These are phyloP conservation scores for Penicillium subrubescens DNA, from an alignment of 495 filamentous ascomycete genomes.

Conservation along the genomic window DNA sequence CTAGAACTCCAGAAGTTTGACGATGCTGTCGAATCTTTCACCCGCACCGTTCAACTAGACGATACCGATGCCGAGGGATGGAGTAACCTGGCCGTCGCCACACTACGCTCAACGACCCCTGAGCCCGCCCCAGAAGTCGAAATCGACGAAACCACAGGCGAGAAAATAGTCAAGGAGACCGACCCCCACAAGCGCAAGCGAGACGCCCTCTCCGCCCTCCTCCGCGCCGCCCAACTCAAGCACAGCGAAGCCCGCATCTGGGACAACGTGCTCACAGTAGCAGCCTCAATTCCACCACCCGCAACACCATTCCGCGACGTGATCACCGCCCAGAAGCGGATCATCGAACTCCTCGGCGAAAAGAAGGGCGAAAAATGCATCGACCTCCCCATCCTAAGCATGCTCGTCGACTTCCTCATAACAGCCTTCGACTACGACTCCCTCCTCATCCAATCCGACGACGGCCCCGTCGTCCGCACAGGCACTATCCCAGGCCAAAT, in stretches of 20 bases:
- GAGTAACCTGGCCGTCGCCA: slow-evolving; percentile 88
- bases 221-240: slow-evolving; percentile 78
- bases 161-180: slow-evolving; percentile 28
- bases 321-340: slow-evolving; percentile 65
- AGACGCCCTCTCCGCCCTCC: slow-evolving; percentile 80
- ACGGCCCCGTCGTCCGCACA: slow-evolving; percentile 38
- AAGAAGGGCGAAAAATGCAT: slow-evolving; percentile 74
- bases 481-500: slow-evolving; percentile 56
- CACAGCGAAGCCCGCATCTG: slow-evolving; percentile 86
- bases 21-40: slow-evolving; percentile 84
- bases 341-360: slow-evolving; percentile 73
- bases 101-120: slow-evolving; percentile 55
- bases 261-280: slow-evolving; percentile 91
- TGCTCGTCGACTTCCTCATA: slow-evolving; percentile 71
- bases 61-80: slow-evolving; percentile 89
- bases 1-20: slow-evolving; percentile 75
- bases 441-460: slow-evolving; percentile 31
- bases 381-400: slow-evolving; percentile 69
- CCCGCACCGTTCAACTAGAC: slow-evolving; percentile 75
- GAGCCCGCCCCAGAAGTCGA: slow-evolving; percentile 38
- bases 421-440: slow-evolving; percentile 47
- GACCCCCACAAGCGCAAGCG: slow-evolving; percentile 63
- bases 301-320: slow-evolving; percentile 70
- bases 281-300: slow-evolving; percentile 74
- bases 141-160: slow-evolving; percentile 24